Conservation (phyloP, 495 filamentous ascomycete species). For the Cetradonia linearis region DNA sequence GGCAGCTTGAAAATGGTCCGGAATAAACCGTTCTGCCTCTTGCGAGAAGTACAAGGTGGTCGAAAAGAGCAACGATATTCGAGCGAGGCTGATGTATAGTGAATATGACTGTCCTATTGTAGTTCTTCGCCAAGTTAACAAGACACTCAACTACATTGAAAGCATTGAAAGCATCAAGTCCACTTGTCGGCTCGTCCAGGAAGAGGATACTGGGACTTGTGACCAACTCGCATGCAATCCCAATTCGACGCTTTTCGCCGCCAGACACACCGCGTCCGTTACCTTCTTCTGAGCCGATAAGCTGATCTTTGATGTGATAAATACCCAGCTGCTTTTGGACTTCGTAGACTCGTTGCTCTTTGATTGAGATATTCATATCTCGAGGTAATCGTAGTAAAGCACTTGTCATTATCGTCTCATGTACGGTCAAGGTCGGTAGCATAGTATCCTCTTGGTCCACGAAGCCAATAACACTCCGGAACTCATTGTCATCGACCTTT, state of each 20-base stretch:
- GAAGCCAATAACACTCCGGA: conserved; percentile 84
- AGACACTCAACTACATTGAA: conserved; percentile 96
- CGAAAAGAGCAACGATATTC: conserved; percentile 99
- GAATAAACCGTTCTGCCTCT: conserved; percentile 88
- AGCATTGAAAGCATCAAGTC: conserved; percentile 89
- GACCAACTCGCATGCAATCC: conserved; percentile 94
- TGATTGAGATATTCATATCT: conserved; percentile 77
- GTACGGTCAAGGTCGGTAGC: conserved; percentile 92
- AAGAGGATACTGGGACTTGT: conserved; percentile 97
- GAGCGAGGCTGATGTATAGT: conserved; percentile 98
- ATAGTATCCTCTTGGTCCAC: conserved; percentile 98
- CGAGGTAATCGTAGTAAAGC: conserved; percentile 79
- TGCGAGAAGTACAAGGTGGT: conserved; percentile 81
- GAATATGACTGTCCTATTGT: conserved; percentile 93
- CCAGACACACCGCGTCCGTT: conserved; percentile 91
- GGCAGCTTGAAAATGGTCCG: conserved; percentile 78
- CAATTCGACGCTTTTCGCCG: conserved; percentile 90
- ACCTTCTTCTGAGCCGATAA: conserved; percentile 97
- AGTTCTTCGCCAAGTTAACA: conserved; percentile 87
- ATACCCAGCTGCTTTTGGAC: conserved; percentile 95
- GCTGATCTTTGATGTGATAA: conserved; percentile 77
- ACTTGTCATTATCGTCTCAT: conserved; percentile 94
- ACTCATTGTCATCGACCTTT: conserved; percentile 74
- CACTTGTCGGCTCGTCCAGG: conserved; percentile 92
- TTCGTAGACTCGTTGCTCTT: conserved; percentile 81